Evolutionary conservation across 2,329 filamentous ascomycete species (phyloP).

Genomic region (Apiospora saccharicola): DNA sequence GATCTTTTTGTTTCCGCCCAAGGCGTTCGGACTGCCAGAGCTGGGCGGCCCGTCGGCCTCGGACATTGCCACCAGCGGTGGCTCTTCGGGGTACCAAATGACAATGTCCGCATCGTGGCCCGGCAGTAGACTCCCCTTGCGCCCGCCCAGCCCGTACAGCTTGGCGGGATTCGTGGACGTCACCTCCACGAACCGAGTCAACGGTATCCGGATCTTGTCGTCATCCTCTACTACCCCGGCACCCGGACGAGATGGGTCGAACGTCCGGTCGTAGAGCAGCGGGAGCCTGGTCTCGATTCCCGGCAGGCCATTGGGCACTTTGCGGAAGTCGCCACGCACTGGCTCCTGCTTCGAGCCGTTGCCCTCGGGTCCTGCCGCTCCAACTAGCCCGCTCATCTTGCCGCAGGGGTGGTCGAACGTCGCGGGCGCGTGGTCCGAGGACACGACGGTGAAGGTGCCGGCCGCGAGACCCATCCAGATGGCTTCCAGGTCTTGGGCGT

Average conservation of each 20-base stretch:
- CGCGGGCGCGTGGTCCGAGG: slow-evolving; percentile 54
- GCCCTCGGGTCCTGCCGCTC: slow-evolving; percentile 19
- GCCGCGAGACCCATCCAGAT: slow-evolving; percentile 60
- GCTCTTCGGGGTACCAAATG: slow-evolving; percentile 52
- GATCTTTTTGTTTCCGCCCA: slow-evolving; percentile 52
- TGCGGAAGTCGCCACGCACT: slow-evolving; percentile 56
- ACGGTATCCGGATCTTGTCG: slow-evolving; percentile 43
- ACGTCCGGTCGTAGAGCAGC: slow-evolving; percentile 47
- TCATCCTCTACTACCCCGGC: background rate
- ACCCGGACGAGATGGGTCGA: background rate
- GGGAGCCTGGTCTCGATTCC: slow-evolving; percentile 65
- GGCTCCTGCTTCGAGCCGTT: too few relatives aligned
- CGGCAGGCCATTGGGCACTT: slow-evolving; percentile 65
- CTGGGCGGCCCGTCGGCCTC: background rate
- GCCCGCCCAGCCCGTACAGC: slow-evolving; percentile 61
- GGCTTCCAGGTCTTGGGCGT: slow-evolving; percentile 51
- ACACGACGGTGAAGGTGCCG: slow-evolving; percentile 60
- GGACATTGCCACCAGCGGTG: background rate
- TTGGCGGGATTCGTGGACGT: slow-evolving; percentile 63
- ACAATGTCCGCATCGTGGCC: slow-evolving; percentile 64
- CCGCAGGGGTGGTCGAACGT: slow-evolving; percentile 42
- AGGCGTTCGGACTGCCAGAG: slow-evolving; percentile 40
- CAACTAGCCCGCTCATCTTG: slow-evolving; percentile 30
- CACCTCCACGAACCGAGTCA: slow-evolving; percentile 61
- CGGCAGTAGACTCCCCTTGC: slow-evolving; percentile 57